A percentile compares a stretch with the other conserved stretches of the same genome.
Conservation (phyloP, 441 rosid genomes). For the Populus trichocarpa region DNA sequence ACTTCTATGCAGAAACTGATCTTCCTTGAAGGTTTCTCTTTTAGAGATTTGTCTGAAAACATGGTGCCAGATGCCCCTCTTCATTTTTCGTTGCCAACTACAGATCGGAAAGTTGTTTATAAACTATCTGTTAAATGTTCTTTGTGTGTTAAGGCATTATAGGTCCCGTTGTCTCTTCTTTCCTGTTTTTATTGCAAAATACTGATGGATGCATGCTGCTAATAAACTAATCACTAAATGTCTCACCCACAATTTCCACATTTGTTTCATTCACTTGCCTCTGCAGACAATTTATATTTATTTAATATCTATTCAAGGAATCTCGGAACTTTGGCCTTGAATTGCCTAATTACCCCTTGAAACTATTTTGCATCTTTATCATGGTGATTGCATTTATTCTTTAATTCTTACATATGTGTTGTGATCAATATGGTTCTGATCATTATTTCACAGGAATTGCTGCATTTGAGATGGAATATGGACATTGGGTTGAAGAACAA, state of each 20-base stretch:
- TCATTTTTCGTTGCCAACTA: background rate
- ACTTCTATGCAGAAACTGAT: slow-evolving; percentile 5
- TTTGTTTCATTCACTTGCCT: background rate
- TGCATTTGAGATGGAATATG: slow-evolving; percentile 83
- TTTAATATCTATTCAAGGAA: background rate
- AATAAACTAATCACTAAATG: background rate
- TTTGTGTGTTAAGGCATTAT: background rate
- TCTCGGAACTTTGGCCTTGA: background rate
- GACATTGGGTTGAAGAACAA: slow-evolving; percentile 85
- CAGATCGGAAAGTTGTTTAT: background rate
- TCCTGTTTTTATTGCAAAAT: background rate
- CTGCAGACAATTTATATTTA: background rate
- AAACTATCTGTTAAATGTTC: background rate
- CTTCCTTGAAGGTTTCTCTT: slow-evolving; percentile 30
- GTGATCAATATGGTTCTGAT: background rate
- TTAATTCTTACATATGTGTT: background rate
- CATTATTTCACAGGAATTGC: slow-evolving; percentile 51
- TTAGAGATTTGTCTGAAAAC: background rate
- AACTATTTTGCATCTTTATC: background rate
- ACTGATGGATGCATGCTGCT: background rate
- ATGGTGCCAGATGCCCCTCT: background rate
- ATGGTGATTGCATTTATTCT: background rate
- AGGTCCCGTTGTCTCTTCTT: background rate
- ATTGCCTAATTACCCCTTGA: background rate
- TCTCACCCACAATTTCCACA: background rate